Base-by-base conservation (phyloP, 1,284 basidiomycete species). In the Hypsizygus ulmarius region DNA sequence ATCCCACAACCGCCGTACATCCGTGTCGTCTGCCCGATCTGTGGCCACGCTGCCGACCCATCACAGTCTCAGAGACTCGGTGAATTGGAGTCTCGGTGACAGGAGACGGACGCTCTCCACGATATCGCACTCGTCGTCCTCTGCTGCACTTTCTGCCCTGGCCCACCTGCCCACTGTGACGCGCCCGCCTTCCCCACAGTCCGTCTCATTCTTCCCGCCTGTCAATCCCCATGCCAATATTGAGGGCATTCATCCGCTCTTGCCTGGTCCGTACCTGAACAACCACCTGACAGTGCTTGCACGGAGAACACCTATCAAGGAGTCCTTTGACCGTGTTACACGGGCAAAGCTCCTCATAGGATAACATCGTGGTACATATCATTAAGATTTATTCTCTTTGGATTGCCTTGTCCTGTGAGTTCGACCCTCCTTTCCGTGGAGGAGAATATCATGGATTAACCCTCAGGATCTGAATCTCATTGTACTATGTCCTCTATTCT, bases 221-320 rank as follows among this genome's bases (percentile, higher is more conserved):
- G 64, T 70, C 15, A 80, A 78, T 51, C 70, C 76, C 16, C 71
- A 75, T 40, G 65, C 68, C 15, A 70, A 76, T 45, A 64, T 79
- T 18, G 82, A 86, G 59, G 68, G 65, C 21, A 75, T 83, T 7
- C 87, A 89, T 58, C 77, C 82, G 1, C 67, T 87, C 15, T 68
- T 89, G 10, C 87, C 87, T 0, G 74, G 77, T 7, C 85, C 85
- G 36, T 87, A 87, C 60, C 63, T 85, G 51, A 77, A 71, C 53
- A 77, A 82, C 45, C 87, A 90, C 53, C 69, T 87, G 60, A 84
- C 82, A 15, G 75, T 85, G 42, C 67, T 87, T 25, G 69, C 74
- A 19, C 74, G 80, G 62, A 74, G 81, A 41, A 80, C 76, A 45
- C 84, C 87, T 15, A 68, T 89, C 43, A 71, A 76, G 56, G 86